Percentiles rank a stretch among this genome's conserved stretches.
phyloP scores from a whole-genome alignment of 2,329 filamentous ascomycete species.

The Hysterium pulicare region DNA sequence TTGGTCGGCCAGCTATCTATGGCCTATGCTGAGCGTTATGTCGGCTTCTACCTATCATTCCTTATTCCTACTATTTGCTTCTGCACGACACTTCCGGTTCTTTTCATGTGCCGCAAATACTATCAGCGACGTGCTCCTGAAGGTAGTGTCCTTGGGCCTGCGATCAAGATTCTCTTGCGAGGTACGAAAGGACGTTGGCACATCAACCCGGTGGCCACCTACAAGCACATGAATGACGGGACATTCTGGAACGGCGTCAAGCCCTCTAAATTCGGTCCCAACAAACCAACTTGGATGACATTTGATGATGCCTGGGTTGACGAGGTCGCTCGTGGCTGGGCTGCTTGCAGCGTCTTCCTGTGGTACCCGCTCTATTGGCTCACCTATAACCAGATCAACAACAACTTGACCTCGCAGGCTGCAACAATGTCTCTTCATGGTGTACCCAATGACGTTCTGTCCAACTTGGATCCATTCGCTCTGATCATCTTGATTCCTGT shows the following conservation, averaged over 20 bases:
- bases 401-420: slow-evolving; percentile 66
- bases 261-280: slow-evolving; percentile 56
- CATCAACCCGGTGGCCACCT: slow-evolving; percentile 55
- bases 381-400: slow-evolving; percentile 63
- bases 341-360: slow-evolving; percentile 41
- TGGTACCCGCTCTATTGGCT: slow-evolving; percentile 66
- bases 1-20: slow-evolving; percentile 35
- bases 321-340: slow-evolving; percentile 63
- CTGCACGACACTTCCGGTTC: slow-evolving; percentile 56
- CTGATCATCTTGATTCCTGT: slow-evolving; percentile 73
- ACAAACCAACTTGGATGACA: slow-evolving; percentile 68
- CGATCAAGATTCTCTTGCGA: slow-evolving; percentile 56
- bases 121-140: slow-evolving; percentile 62
- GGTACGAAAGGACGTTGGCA: slow-evolving; percentile 59
- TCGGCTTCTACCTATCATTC: slow-evolving; percentile 72
- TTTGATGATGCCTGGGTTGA: slow-evolving; percentile 83
- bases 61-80: slow-evolving; percentile 66
- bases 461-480: slow-evolving; percentile 72
- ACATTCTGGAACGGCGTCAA: slow-evolving; percentile 64
- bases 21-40: slow-evolving; percentile 42
- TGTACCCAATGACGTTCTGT: slow-evolving; percentile 73
- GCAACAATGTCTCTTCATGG: slow-evolving; percentile 65
- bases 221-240: slow-evolving; percentile 52
- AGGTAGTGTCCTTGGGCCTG: slow-evolving; percentile 66
- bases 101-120: slow-evolving; percentile 57